Conservation (phyloP, 208 protist genomes). For the Herpetomonas samuelpessoai region DNA sequence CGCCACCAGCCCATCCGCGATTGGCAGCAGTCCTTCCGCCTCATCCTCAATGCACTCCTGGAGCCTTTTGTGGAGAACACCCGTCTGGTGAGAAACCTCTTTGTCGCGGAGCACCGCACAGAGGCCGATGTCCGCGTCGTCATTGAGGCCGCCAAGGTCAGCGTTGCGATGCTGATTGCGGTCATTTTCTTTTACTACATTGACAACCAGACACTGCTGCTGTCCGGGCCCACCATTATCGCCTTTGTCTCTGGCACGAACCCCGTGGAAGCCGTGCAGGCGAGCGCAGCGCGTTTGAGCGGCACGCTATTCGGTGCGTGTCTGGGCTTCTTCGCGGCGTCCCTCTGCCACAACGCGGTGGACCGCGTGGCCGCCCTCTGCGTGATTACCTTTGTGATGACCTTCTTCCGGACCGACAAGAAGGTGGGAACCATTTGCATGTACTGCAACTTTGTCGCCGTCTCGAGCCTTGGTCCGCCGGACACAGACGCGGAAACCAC, state of each 20-base stretch:
- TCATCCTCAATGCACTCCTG: constrained; percentile 27
- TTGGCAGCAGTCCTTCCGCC: constrained; percentile 26
- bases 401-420: constrained; percentile 53
- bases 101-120: constrained; percentile 17
- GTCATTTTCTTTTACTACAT: constrained; percentile 77
- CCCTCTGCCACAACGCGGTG: constrained; percentile 39
- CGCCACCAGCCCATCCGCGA: constrained; percentile 15
- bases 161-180: constrained; percentile 69
- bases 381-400: constrained; percentile 67
- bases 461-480: constrained; percentile 36
- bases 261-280: constrained; percentile 66
- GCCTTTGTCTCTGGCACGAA: constrained; percentile 75
- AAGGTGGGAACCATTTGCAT: constrained; percentile 60
- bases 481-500: constrained; percentile 34
- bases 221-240: constrained; percentile 76
- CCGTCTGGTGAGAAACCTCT: constrained; percentile 33
- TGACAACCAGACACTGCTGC: constrained; percentile 45
- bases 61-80: constrained; percentile 46
- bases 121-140: constrained; percentile 53
- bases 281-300: constrained; percentile 47
- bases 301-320: constrained; percentile 71
- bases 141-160: constrained; percentile 76
- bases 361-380: constrained; percentile 55
- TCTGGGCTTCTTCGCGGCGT: constrained; percentile 69
- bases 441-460: constrained; percentile 72